Base-by-base conservation (phyloP, 1,284 basidiomycete species). In the Ceratobasidium theobromae region DNA sequence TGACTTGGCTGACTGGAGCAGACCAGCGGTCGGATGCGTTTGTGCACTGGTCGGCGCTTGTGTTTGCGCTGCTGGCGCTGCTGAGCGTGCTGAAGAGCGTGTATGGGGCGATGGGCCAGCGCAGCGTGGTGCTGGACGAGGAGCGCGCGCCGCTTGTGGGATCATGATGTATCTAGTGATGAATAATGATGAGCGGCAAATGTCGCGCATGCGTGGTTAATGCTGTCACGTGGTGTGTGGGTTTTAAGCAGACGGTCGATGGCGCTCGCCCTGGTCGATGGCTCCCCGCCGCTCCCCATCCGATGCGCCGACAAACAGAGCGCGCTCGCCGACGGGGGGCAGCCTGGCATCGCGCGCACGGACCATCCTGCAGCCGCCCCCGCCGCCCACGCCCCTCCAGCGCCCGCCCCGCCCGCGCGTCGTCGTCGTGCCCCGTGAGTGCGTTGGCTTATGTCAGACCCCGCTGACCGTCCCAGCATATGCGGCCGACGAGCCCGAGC, bases 31-130 rank as follows among this genome's bases (percentile, higher is more conserved):
- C 65, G 11, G 79, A 76, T 54, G 72, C 73, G 46, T 96, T 97
- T 78, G 85, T 96, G 70, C 93, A 94, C 79, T 97, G 93, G 94
- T 83, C 84, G 35, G 85, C 94, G 14, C 82, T 97, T 54, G 90
- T 77, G 3, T 97, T 97, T 76, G 85, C 94, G 74, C 84, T 96
- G 73, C 81, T 98, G 69, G 86, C 92, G 49, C 80, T 93, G 69
- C 77, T 95, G 69, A 93, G 89, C 79, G 89, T 97, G 57, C 73
- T 87, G 74, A 93, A 95, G 79, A 87, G 86, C 41, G 75, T 83
- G 1, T 81, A 80, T 67, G 85, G 86, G 53, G 78, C 77, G 71
- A 71, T 75, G 52, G 72, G 78, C 25, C 41, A 66, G 38, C 69
- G 75, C 46, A 71, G 70, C 49, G 77, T 86, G 49, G 81, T 94